Conservation (phyloP, 2,329 filamentous ascomycete genomes). For the Amauroascus niger region DNA sequence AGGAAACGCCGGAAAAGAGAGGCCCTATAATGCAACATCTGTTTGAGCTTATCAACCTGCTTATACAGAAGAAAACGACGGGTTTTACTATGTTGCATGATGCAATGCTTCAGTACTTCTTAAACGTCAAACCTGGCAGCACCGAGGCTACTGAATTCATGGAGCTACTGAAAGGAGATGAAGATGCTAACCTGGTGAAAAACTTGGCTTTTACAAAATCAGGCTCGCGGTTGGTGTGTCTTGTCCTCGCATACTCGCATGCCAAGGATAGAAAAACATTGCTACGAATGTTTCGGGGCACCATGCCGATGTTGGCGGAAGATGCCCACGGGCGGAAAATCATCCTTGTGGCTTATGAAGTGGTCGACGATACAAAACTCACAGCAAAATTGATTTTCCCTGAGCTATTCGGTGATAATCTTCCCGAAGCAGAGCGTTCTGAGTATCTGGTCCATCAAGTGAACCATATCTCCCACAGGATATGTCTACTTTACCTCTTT, state of each 20-base stretch:
- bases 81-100: slow-evolving; percentile 98
- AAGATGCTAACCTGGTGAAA: slow-evolving; percentile 80
- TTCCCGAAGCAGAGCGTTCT: slow-evolving; percentile 29
- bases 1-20: slow-evolving; percentile 72
- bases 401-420: slow-evolving; percentile 65
- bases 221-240: slow-evolving; percentile 69
- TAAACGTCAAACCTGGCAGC: slow-evolving; percentile 64
- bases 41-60: slow-evolving; percentile 75
- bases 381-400: slow-evolving; percentile 76
- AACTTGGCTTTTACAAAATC: slow-evolving; percentile 94
- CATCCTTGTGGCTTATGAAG: slow-evolving; percentile 76
- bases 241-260: slow-evolving; percentile 70
- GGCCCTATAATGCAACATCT: slow-evolving; percentile 77
- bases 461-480: slow-evolving; percentile 43
- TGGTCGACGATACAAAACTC: slow-evolving; percentile 89
- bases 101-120: slow-evolving; percentile 93
- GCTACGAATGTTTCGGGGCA: slow-evolving; percentile 82
- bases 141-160: slow-evolving; percentile 79
- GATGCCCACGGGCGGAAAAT: slow-evolving; percentile 71
- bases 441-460: slow-evolving; percentile 38
- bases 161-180: slow-evolving; percentile 83
- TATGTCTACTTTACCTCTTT: slow-evolving; percentile 71
- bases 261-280: slow-evolving; percentile 91
- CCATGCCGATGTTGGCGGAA: slow-evolving; percentile 70
- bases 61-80: slow-evolving; percentile 92